These are phyloP conservation scores for Aquilaria malaccensis DNA, from an alignment of 345 rosid species.

Conservation along the genomic window DNA sequence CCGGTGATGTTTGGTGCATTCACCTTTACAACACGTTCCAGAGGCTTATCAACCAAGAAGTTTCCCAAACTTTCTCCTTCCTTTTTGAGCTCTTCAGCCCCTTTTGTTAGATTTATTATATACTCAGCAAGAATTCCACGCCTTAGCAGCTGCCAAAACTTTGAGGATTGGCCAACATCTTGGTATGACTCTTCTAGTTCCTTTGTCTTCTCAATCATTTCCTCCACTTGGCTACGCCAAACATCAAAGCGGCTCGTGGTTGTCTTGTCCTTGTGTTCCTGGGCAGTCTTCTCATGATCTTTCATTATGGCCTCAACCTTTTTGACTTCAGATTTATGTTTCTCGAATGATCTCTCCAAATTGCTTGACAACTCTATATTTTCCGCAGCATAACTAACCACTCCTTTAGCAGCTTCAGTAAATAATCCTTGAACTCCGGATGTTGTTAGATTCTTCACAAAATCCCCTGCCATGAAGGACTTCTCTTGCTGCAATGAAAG, in stretches of 20 bases:
- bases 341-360: slow-evolving; percentile 5
- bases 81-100: neutral
- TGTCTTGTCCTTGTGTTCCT: neutral
- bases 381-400: too few relatives aligned
- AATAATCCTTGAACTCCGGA: too few relatives aligned
- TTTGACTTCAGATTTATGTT: slow-evolving; percentile 3
- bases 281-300: slow-evolving; percentile 8
- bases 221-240: neutral
- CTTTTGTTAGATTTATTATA: neutral
- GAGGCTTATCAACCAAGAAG: slow-evolving; percentile 5
- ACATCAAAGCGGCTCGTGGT: neutral
- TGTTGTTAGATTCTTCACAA: too few relatives aligned
- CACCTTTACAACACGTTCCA: neutral
- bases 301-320: slow-evolving; percentile 19
- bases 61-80: neutral
- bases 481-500: too few relatives aligned
- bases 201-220: neutral
- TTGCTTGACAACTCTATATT: too few relatives aligned
- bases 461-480: too few relatives aligned
- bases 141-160: neutral
- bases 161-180: too few relatives aligned
- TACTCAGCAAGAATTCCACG: neutral
- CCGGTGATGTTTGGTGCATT: neutral
- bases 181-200: too few relatives aligned
- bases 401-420: too few relatives aligned